phyloP scores from a whole-genome alignment of 2,329 filamentous ascomycete species.

The Colletotrichum shisoi region DNA sequence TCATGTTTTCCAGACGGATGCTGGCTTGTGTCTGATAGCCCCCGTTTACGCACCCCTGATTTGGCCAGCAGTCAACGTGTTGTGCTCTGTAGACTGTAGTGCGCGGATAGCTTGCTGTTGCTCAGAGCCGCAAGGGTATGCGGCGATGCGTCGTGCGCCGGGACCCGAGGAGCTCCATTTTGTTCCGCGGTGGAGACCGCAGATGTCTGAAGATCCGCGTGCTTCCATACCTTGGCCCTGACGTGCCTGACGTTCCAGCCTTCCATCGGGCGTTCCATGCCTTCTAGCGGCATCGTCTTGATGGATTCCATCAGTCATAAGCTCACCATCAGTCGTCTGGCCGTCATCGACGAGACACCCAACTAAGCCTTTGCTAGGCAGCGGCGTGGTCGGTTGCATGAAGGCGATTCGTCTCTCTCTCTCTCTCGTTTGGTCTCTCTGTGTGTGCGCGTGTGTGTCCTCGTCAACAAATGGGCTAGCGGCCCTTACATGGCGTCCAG shows the following conservation, averaged over 20 bases:
- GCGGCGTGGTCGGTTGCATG: slow-evolving; percentile 28
- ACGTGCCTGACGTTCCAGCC: slow-evolving; percentile 30
- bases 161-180: slow-evolving; percentile 31
- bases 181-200: slow-evolving; percentile 33
- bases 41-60: slow-evolving; percentile 14
- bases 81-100: too few relatives aligned
- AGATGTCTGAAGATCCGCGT: slow-evolving; percentile 35
- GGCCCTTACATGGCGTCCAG: not conserved
- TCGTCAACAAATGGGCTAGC: not conserved
- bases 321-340: slow-evolving; percentile 34
- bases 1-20: slow-evolving; percentile 23
- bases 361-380: slow-evolving; percentile 20
- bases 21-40: not conserved
- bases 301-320: slow-evolving; percentile 40
- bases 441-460: not conserved
- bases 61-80: slow-evolving; percentile 15
- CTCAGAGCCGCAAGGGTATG: slow-evolving; percentile 24
- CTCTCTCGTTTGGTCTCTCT: too few relatives aligned
- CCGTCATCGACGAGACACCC: slow-evolving; percentile 20
- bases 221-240: slow-evolving; percentile 33
- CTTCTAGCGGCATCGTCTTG: slow-evolving; percentile 27
- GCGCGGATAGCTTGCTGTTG: slow-evolving; percentile 14
- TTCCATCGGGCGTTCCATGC: slow-evolving; percentile 34
- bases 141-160: slow-evolving; percentile 1
- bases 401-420: too few relatives aligned